Base-by-base conservation (phyloP, 2,329 filamentous ascomycete species). In the Fusarium sp. region DNA sequence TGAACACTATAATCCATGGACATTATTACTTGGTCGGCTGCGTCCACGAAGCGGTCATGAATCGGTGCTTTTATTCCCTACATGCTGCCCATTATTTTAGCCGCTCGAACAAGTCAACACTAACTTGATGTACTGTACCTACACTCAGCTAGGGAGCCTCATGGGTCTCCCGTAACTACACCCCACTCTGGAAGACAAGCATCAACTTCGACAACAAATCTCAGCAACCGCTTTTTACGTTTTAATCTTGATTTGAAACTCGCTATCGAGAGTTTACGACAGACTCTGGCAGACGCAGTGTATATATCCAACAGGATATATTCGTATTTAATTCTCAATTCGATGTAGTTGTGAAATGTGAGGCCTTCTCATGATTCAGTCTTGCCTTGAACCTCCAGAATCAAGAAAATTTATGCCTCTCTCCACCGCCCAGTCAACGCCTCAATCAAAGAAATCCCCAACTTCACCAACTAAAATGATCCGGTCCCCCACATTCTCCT, bases 401-500 rank as follows among this genome's bases (percentile, higher is more conserved):
- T 49, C 42, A 29, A 37, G 42, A 61, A 52, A 51, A 23, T 56
- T 70, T 70, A 17, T 70, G 67, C 67, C 67, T 19, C 23, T n/a
- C 15, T 50, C 56, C 56, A 70, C 67, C 67, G 67, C 67, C 65
- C 49, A 9, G 38, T 49, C 54, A 63, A 61, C 57, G 52, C 54
- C 49, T 47, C 48, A 49, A 56, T 52, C 29, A 44, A 44, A n/a
- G n/a, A n/a, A n/a, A 38, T 60, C 58, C 62, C 58, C 62, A 65
- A 65, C 53, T 66, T 68, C 61, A 53, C 49, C 52, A 56, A 66
- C 64, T 58, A 63, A 67, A 57, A 39, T 54, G 53, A 60, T 53
- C 47, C 47, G 48, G 43, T 54, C 49, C 67, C 67, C 67, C 67
- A 70, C 67, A 66, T 69, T 66, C 68, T 68, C 63, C 57, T 53